Evolutionary conservation across 2,329 filamentous ascomycete species (phyloP).

Genomic region (Gliomastix tumulicola): DNA sequence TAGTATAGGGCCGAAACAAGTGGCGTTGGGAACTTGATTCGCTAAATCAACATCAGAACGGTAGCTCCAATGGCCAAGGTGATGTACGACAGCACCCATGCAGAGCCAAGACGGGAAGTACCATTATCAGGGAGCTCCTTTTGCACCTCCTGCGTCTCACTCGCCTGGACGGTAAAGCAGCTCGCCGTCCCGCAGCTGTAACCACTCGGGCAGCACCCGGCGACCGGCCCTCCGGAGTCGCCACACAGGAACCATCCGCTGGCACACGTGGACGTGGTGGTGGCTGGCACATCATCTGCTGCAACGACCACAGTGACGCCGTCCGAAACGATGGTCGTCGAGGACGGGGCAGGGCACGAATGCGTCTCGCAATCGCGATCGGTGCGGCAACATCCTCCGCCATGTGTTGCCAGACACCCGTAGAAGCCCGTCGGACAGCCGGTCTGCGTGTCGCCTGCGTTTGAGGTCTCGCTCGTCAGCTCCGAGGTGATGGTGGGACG

Average conservation of each 20-base stretch:
- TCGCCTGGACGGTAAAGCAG: constrained; percentile 53
- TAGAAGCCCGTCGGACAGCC: constrained; percentile 87
- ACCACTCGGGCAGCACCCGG: constrained; percentile 79
- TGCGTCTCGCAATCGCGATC: constrained; percentile 78
- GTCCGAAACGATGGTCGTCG: constrained; percentile 58
- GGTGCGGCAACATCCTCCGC: constrained; percentile 79
- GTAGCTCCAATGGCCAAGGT: too few relatives aligned
- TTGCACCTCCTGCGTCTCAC: constrained; percentile 48
- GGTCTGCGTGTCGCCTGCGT: constrained; percentile 17
- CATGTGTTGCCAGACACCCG: constrained; percentile 77
- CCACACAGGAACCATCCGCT: constrained; percentile 72
- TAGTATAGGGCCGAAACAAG: too few relatives aligned
- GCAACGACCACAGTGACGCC: constrained; percentile 68
- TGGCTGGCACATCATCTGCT: constrained; percentile 36
- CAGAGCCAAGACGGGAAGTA: background rate
- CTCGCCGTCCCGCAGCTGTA: constrained; percentile 67
- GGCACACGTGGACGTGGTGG: constrained; percentile 53
- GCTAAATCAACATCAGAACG: too few relatives aligned
- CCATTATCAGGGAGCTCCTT: constrained; percentile 36
- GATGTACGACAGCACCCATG: too few relatives aligned
- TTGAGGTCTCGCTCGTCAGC: too few relatives aligned
- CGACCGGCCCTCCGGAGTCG: constrained; percentile 47
- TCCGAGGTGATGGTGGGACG: constrained; percentile 28
- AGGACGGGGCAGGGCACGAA: constrained; percentile 59
- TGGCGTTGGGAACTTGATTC: too few relatives aligned